A percentile compares a stretch with the other conserved stretches of the same genome.
phyloP scores from a whole-genome alignment of 306 rosid species.

The Citrullus colocynthis region DNA sequence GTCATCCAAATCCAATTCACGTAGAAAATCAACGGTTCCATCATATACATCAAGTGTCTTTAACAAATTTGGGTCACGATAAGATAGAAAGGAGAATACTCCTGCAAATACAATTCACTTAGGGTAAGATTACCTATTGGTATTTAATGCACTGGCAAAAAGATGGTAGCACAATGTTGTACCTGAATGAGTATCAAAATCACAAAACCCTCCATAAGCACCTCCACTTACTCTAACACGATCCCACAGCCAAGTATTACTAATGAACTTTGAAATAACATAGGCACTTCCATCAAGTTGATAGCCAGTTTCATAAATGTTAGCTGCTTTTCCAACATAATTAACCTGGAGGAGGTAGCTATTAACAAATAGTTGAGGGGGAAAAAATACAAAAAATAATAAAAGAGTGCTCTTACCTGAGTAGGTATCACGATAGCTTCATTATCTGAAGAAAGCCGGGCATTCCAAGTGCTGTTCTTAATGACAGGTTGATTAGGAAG shows the following conservation, averaged over 20 bases:
- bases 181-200: slow-evolving; percentile 96
- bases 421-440: slow-evolving; percentile 93
- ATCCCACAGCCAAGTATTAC: slow-evolving; percentile 98
- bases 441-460: slow-evolving; percentile 43
- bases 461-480: slow-evolving; percentile 41
- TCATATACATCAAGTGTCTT: slow-evolving; percentile 90
- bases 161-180: neutral
- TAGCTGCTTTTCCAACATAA: slow-evolving; percentile 92
- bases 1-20: slow-evolving; percentile 58
- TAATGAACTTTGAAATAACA: slow-evolving; percentile 77
- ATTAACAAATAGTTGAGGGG: slow-evolving; percentile 16
- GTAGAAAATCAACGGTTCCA: slow-evolving; percentile 76
- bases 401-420: slow-evolving; percentile 41
- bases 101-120: slow-evolving; percentile 28
- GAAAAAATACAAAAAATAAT: neutral
- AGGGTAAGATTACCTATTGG: slow-evolving; percentile 19
- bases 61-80: slow-evolving; percentile 91
- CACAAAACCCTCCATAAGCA: slow-evolving; percentile 96
- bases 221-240: slow-evolving; percentile 98
- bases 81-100: slow-evolving; percentile 86
- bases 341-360: slow-evolving; percentile 54
- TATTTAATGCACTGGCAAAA: slow-evolving; percentile 6
- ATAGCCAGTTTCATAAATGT: slow-evolving; percentile 68
- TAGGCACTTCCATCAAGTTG: slow-evolving; percentile 79
- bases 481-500: slow-evolving; percentile 54